phyloP scores from a whole-genome alignment of 176 grass and related monocot species.

The Rhynchospora pubera region DNA sequence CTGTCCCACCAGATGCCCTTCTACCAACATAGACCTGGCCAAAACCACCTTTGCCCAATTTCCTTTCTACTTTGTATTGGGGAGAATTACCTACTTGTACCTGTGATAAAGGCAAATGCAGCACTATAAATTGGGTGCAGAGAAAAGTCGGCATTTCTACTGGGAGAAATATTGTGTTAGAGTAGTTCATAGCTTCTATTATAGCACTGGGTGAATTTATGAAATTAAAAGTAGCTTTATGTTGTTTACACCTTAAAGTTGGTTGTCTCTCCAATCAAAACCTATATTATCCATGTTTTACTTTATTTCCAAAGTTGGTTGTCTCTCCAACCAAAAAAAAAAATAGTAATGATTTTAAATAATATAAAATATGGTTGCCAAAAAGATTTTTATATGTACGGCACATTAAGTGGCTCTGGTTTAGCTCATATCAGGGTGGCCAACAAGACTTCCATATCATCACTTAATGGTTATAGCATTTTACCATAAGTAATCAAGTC shows the following conservation, averaged over 20 bases:
- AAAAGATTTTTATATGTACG: neutral
- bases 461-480: neutral
- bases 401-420: neutral
- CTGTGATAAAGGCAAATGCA: conserved; percentile 29
- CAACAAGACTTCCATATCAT: neutral
- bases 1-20: conserved; percentile 61
- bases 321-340: neutral
- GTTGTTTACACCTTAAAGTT: neutral
- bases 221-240: neutral
- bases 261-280: neutral
- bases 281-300: neutral
- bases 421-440: neutral
- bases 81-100: conserved; percentile 92
- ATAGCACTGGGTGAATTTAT: neutral
- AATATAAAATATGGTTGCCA: neutral
- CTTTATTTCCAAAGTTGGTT: neutral
- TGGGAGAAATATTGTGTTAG: neutral
- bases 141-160: neutral
- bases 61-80: conserved; percentile 79
- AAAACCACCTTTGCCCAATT: conserved; percentile 97
- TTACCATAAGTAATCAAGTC: conserved; percentile 18
- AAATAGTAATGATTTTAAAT: neutral
- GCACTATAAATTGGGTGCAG: no score
- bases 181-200: neutral
- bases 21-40: conserved; percentile 96